Base-by-base conservation (phyloP, 495 filamentous ascomycete species). In the Cudoniella acicularis region DNA sequence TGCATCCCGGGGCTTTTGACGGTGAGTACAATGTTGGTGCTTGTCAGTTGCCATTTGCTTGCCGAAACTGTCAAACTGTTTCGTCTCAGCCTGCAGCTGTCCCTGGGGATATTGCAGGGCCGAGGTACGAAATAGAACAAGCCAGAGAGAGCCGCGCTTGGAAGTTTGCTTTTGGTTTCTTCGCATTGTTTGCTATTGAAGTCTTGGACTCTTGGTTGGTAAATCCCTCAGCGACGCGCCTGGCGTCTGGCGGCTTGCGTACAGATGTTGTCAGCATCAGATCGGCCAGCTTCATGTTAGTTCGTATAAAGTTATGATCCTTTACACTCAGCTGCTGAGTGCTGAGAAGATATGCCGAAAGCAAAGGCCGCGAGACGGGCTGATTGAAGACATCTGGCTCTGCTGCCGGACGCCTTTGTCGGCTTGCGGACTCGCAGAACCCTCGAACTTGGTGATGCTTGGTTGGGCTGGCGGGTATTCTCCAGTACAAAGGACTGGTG, bases 11-110 rank as follows among this genome's bases (percentile, higher is more conserved):
- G 30, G n/a, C n/a, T n/a, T n/a, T n/a, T n/a, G n/a, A n/a, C 30
- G 30, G 30, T 36, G 30, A 36, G 30, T 4, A 36, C 30, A 4
- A 6, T 36, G 30, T n/a, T n/a, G n/a, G n/a, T n/a, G n/a, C n/a
- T n/a, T n/a, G n/a, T n/a, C n/a, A n/a, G n/a, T n/a, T 25, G 21
- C 16, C 49, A 40, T 43, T 20, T 25, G 43, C 52, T 22, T 54
- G 52, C 51, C 49, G 36, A n/a, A n/a, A 27, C 49, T 52, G 54
- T 46, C 51, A 61, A 61, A 54, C 45, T 17, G 51, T 55, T 50
- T 61, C 58, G 52, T 56, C 58, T 56, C 52, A 55, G 58, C n/a
- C 23, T 49, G 6, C 18, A 36, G 23, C 43, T 51, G 23, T 55
- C 21, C 8, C n/a, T 23, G 23, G 27, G 47, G 56, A 59, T 51